phyloP scores from a whole-genome alignment of 2,329 filamentous ascomycete species.

The Phoma sp. region DNA sequence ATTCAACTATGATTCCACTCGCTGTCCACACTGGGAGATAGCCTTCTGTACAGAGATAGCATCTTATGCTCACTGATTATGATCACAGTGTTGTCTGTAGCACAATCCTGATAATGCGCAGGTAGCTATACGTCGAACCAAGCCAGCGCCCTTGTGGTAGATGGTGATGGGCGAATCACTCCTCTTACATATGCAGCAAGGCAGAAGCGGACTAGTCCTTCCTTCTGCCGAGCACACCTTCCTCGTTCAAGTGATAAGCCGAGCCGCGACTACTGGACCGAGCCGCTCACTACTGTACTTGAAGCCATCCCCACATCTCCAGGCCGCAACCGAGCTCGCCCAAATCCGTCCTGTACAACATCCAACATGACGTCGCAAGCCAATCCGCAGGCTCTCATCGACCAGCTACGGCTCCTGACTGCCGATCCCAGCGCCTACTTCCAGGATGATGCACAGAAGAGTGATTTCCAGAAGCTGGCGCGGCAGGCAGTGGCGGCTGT shows the following conservation, averaged over 20 bases:
- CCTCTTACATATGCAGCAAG: background rate
- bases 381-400: background rate
- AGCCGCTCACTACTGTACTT: constrained; percentile 1
- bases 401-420: constrained; percentile 6
- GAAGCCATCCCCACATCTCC: background rate
- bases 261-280: background rate
- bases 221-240: background rate
- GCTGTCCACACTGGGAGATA: no score
- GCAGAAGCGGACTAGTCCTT: background rate
- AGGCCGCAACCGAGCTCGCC: background rate
- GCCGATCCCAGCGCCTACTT: constrained; percentile 4
- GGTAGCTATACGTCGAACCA: no score
- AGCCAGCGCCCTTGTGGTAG: background rate
- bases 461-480: constrained; percentile 6
- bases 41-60: no score
- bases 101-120: no score
- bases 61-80: no score
- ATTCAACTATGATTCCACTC: no score
- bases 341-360: background rate
- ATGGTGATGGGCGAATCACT: background rate
- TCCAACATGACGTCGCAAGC: constrained; percentile 1
- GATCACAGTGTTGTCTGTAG: no score
- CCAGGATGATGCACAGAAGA: constrained; percentile 2
- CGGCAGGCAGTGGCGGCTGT: background rate
- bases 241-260: background rate